Evolutionary conservation across 2,329 filamentous ascomycete species (phyloP).

Genomic region (Diaporthe amygdali): DNA sequence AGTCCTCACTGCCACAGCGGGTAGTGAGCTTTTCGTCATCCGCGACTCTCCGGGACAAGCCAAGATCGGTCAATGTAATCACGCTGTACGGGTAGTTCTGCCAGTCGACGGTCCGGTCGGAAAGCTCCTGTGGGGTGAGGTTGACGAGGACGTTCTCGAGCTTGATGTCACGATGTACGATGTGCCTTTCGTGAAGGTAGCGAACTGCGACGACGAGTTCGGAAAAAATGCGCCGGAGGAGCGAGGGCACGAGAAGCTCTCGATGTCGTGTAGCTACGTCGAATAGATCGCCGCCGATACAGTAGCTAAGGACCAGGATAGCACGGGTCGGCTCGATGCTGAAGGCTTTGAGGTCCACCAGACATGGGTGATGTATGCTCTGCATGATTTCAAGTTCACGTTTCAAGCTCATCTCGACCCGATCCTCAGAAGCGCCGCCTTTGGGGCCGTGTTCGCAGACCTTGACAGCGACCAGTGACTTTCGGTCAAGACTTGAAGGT

Average conservation of each 20-base stretch:
- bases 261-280: constrained; percentile 82
- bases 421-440: constrained; percentile 89
- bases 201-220: constrained; percentile 85
- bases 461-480: constrained; percentile 90
- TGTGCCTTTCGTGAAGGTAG: constrained; percentile 83
- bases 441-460: constrained; percentile 94
- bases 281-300: constrained; percentile 92
- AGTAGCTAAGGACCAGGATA: constrained; percentile 87
- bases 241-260: constrained; percentile 67
- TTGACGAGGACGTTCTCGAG: constrained; percentile 92
- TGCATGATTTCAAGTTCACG: constrained; percentile 95
- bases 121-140: constrained; percentile 70
- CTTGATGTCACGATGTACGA: constrained; percentile 97
- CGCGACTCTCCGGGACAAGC: constrained; percentile 83
- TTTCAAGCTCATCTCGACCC: constrained; percentile 91
- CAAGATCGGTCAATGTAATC: constrained; percentile 88
- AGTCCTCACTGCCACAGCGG: constrained; percentile 94
- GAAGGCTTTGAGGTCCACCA: constrained; percentile 92
- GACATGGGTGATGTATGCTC: constrained; percentile 83
- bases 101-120: constrained; percentile 70
- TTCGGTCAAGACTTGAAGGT: constrained; percentile 60
- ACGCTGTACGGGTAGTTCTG: constrained; percentile 79
- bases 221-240: constrained; percentile 86
- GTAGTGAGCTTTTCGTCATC: constrained; percentile 90
- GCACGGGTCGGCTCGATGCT: constrained; percentile 83